Evolutionary conservation across 805 yeast species (phyloP).

Genomic region (Myxozyma monticola): DNA sequence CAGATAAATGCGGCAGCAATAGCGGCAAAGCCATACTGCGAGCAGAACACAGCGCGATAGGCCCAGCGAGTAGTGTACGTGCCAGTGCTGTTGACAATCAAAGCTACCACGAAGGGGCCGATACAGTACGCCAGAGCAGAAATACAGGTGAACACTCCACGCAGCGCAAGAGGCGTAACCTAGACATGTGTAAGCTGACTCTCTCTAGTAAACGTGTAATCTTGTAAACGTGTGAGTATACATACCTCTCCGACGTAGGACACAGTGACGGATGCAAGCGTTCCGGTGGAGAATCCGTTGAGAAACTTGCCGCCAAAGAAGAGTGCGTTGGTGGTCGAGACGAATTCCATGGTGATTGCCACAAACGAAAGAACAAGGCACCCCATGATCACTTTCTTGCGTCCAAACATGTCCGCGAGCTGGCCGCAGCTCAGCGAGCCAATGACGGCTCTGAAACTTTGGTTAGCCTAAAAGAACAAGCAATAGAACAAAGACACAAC

Average conservation of each 20-base stretch:
- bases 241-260: slow-evolving; percentile 50
- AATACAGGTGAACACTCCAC: no score
- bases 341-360: slow-evolving; percentile 46
- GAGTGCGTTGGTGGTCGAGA: slow-evolving; percentile 41
- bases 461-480: slow-evolving; percentile 39
- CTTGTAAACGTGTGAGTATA: no score
- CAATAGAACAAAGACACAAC: slow-evolving; percentile 42
- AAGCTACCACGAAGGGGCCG: no score
- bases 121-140: no score
- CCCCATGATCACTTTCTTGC: slow-evolving; percentile 39
- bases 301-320: slow-evolving; percentile 47
- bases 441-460: background rate
- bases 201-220: no score
- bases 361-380: slow-evolving; percentile 38
- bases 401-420: slow-evolving; percentile 2
- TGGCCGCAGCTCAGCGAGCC: background rate
- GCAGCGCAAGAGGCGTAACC: no score
- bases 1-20: no score
- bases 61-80: no score
- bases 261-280: slow-evolving; percentile 43
- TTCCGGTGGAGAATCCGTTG: slow-evolving; percentile 49
- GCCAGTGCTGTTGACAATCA: no score
- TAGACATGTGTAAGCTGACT: no score
- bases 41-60: no score
- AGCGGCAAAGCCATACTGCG: no score